Conservation (phyloP, 495 filamentous ascomycete species). For the Articulospora tetracladia region DNA sequence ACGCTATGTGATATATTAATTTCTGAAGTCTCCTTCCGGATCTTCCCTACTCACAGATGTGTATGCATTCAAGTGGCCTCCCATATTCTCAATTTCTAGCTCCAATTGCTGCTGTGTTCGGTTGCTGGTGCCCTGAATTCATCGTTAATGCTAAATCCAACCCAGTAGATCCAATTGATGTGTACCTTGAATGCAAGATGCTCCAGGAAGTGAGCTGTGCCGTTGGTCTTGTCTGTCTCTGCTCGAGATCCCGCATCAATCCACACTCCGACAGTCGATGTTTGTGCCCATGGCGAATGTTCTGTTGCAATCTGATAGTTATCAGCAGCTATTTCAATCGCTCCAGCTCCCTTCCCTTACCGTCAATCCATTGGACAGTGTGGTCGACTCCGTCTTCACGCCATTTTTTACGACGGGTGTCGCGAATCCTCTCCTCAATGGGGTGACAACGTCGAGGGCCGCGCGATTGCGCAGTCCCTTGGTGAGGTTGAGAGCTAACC, state of each 20-base stretch:
- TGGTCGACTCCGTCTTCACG: slow-evolving; percentile 87
- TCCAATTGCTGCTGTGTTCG: slow-evolving; percentile 94
- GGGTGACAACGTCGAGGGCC: slow-evolving; percentile 61
- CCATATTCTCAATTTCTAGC: slow-evolving; percentile 99
- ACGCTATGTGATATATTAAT: slow-evolving; percentile 50
- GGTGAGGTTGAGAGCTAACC: slow-evolving; percentile 84
- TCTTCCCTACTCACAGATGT: slow-evolving; percentile 73
- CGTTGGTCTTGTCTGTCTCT: slow-evolving; percentile 98
- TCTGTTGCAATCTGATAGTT: slow-evolving; percentile 83
- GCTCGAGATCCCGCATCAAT: slow-evolving; percentile 98
- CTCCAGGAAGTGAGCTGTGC: slow-evolving; percentile 98
- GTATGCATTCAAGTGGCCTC: slow-evolving; percentile 98
- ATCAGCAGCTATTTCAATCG: slow-evolving; percentile 11
- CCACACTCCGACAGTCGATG: slow-evolving; percentile 97
- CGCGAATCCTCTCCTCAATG: slow-evolving; percentile 78
- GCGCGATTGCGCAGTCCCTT: slow-evolving; percentile 80
- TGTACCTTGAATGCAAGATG: slow-evolving; percentile 98
- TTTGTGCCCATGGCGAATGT: slow-evolving; percentile 97
- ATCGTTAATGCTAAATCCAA: slow-evolving; percentile 19
- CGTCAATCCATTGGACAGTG: slow-evolving; percentile 93
- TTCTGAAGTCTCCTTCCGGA: background rate
- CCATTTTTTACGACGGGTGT: slow-evolving; percentile 67
- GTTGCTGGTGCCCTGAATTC: slow-evolving; percentile 73
- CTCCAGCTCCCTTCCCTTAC: slow-evolving; percentile 47
- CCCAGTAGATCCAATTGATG: slow-evolving; percentile 11